Conservation (phyloP, 2,329 filamentous ascomycete species). For the Talaromyces atroroseus region DNA sequence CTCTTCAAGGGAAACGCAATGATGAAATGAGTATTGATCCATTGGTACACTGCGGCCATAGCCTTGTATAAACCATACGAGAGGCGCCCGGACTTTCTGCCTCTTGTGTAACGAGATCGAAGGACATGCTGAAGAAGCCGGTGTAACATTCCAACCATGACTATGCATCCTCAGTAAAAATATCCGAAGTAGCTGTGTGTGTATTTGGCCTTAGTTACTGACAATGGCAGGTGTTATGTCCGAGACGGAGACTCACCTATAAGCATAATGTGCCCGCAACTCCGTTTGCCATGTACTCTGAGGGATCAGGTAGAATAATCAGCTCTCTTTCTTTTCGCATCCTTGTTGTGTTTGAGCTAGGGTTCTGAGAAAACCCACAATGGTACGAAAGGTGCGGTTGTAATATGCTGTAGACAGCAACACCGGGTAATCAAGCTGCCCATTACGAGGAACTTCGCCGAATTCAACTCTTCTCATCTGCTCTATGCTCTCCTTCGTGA, state of each 20-base stretch:
- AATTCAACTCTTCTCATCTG: constrained; percentile 30
- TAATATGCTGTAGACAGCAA: constrained; percentile 29
- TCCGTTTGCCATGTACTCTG: constrained; percentile 24
- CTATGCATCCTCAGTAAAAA: constrained; percentile 36
- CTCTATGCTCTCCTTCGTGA: constrained; percentile 30
- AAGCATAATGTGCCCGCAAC: constrained; percentile 26
- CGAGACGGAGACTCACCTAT: constrained; percentile 28
- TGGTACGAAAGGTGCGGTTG: constrained; percentile 25
- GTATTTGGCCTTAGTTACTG: not conserved
- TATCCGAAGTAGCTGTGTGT: constrained; percentile 27
- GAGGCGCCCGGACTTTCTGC: not conserved
- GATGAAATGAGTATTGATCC: constrained; percentile 36
- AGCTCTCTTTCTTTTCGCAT: not conserved
- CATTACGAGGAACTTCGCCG: constrained; percentile 20
- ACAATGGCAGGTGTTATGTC: not conserved
- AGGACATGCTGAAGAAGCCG: constrained; percentile 23
- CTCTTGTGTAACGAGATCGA: not conserved
- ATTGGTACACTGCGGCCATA: constrained; percentile 20
- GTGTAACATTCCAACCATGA: constrained; percentile 30
- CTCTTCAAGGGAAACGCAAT: constrained; percentile 40
- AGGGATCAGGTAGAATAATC: constrained; percentile 23
- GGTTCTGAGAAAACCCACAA: constrained; percentile 21
- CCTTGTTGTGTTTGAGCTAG: not conserved
- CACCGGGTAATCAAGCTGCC: constrained; percentile 22
- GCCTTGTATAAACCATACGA: constrained; percentile 2